Evolutionary conservation across 257 asterid genomes (phyloP).

Genomic region (Przewalskia tangutica): DNA sequence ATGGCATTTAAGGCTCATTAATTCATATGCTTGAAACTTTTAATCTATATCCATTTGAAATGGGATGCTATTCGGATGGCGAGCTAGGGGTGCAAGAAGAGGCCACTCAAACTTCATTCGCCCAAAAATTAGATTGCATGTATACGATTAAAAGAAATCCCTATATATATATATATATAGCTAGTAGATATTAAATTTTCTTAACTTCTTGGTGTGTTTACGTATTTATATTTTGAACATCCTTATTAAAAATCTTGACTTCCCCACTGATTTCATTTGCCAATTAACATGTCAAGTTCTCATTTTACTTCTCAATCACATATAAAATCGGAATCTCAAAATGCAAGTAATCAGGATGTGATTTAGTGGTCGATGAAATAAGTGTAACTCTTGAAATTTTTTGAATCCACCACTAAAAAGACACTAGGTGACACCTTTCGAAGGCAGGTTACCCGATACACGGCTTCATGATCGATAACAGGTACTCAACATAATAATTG

Average conservation of each 20-base stretch:
- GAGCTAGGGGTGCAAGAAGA: neutral
- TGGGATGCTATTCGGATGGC: neutral
- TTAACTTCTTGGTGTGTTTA: neutral
- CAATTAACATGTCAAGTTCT: neutral
- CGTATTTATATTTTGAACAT: neutral
- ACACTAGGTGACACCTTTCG: neutral
- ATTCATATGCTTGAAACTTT: neutral
- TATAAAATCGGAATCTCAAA: neutral
- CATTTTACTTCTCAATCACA: neutral
- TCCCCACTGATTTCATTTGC: no score
- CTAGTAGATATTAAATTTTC: neutral
- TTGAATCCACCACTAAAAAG: neutral
- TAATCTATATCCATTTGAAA: neutral
- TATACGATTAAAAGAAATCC: no score
- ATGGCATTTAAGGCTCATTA: neutral
- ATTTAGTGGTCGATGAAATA: neutral
- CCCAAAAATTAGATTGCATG: no score
- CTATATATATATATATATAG: neutral
- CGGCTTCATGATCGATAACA: neutral
- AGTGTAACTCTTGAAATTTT: neutral
- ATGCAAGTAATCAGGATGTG: neutral
- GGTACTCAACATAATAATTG: neutral
- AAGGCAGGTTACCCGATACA: neutral
- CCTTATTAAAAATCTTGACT: no score
- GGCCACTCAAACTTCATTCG: neutral